A percentile compares a stretch with the other conserved stretches of the same genome.
These are phyloP conservation scores for Aspergillus asperescens DNA, from an alignment of 495 filamentous ascomycete genomes.

Conservation along the genomic window DNA sequence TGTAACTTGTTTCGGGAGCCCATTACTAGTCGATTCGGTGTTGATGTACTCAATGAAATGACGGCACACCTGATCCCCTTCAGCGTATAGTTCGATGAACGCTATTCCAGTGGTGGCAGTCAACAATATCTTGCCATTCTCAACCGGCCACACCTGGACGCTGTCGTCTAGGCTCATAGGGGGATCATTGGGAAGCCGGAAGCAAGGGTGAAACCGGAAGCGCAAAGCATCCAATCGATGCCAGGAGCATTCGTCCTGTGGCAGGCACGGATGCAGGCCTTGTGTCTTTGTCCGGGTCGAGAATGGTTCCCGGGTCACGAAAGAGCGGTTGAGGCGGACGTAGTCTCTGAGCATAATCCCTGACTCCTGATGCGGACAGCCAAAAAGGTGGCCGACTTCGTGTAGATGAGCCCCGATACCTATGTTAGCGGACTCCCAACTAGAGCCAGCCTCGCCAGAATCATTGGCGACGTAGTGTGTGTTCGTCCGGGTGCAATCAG, in stretches of 20 bases:
- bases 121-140: constrained; percentile 70
- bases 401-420: constrained; percentile 90
- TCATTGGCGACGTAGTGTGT: constrained; percentile 78
- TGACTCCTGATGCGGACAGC: constrained; percentile 78
- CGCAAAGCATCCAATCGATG: constrained; percentile 82
- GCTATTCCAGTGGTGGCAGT: constrained; percentile 77
- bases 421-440: constrained; percentile 86
- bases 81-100: constrained; percentile 73
- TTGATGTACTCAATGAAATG: constrained; percentile 73
- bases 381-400: constrained; percentile 80
- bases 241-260: constrained; percentile 79
- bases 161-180: constrained; percentile 64
- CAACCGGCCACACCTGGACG: constrained; percentile 82
- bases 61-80: constrained; percentile 69
- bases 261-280: constrained; percentile 63
- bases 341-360: constrained; percentile 90
- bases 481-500: constrained; percentile 82
- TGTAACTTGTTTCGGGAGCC: constrained; percentile 61
- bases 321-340: constrained; percentile 74
- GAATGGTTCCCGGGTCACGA: constrained; percentile 70
- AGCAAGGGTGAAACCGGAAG: constrained; percentile 88
- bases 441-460: constrained; percentile 75
- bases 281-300: constrained; percentile 78
- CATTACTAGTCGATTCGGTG: constrained; percentile 52
- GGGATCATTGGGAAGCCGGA: constrained; percentile 73